Evolutionary conservation across 345 rosid genomes (phyloP), one percentile per base, ranked within the genome.

Genomic region (Stellera chamaejasme): DNA sequence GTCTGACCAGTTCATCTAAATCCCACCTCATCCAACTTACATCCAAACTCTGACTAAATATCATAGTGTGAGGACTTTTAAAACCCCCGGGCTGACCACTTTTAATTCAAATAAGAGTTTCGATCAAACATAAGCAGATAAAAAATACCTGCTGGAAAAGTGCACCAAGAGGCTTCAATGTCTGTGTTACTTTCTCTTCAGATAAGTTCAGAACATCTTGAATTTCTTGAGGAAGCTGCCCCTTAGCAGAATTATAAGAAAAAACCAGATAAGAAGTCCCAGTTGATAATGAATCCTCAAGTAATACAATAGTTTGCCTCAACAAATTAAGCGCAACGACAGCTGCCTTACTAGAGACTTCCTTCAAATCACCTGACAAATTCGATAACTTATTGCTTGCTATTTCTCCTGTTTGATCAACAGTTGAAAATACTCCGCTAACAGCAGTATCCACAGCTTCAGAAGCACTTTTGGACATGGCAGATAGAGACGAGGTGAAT

Each of bases 171-270:
- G 96, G 96, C 67, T 64, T 72, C 66, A 73, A 53, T 47, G 80
- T 49, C 77, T 76, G 59, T 36, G 44, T 57, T 50, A 79, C 78
- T 67, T 60, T 81, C 55, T 80, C 94, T 74, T 93, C 99, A n/a
- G 82, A 82, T 23, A 84, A 55, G 67, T 65, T 73, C 57, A 93
- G 70, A 6, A 69, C 71, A 63, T 63, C 79, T 61, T 64, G 84
- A 47, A 82, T 69, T 72, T 81, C 83, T 48, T 86, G 70, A 67
- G 99, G 91, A 67, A 93, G 94, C 50, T 67, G 27, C 13, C 77
- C 86, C 74, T 93, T 93, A 26, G 82, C 73, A 67, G 83, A 74
- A 23, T 78, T 83, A 73, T 88, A 89, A 54, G 82, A 79, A 68
- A 75, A 81, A 43, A 77, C 84, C 66, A 79, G 64, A 64, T 82